These are phyloP conservation scores for Gastrodia elata DNA, from an alignment of 106 monocot species.

Conservation along the genomic window DNA sequence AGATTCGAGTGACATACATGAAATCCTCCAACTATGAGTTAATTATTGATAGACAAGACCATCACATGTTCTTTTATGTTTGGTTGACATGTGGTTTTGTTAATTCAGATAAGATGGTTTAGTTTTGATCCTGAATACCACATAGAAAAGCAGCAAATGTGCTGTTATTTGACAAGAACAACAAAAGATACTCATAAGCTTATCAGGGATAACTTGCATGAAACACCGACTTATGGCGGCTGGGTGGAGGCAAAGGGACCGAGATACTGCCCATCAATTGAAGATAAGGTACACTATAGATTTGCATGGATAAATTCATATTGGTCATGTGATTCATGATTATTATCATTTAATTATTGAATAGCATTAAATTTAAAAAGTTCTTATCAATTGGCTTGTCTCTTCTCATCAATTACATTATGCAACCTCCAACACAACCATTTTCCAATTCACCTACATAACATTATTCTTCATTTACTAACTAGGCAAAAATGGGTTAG, in stretches of 20 bases:
- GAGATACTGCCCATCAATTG: slow-evolving; percentile 96
- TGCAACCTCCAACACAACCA: neutral
- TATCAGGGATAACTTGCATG: slow-evolving; percentile 86
- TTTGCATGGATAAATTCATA: neutral
- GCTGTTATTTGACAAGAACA: slow-evolving; percentile 95
- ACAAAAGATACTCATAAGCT: slow-evolving; percentile 86
- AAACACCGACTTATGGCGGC: slow-evolving; percentile 99
- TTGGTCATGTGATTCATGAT: slow-evolving; percentile 8
- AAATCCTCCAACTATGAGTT: no score
- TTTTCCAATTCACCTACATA: neutral
- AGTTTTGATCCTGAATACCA: slow-evolving; percentile 95
- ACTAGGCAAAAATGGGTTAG: neutral
- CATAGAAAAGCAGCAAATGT: slow-evolving; percentile 92
- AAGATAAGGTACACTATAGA: slow-evolving; percentile 73
- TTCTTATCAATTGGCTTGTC: neutral
- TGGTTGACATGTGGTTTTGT: neutral
- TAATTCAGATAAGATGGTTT: slow-evolving; percentile 82
- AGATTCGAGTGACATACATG: no score
- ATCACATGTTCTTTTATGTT: neutral
- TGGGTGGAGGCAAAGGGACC: slow-evolving; percentile 99
- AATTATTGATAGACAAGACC: neutral
- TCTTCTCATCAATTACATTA: neutral
- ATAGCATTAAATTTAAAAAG: neutral
- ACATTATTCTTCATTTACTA: neutral
- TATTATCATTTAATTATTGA: slow-evolving; percentile 3